Evolutionary conservation across 257 asterid species (phyloP).

Genomic region (Scutellaria baicalensis): DNA sequence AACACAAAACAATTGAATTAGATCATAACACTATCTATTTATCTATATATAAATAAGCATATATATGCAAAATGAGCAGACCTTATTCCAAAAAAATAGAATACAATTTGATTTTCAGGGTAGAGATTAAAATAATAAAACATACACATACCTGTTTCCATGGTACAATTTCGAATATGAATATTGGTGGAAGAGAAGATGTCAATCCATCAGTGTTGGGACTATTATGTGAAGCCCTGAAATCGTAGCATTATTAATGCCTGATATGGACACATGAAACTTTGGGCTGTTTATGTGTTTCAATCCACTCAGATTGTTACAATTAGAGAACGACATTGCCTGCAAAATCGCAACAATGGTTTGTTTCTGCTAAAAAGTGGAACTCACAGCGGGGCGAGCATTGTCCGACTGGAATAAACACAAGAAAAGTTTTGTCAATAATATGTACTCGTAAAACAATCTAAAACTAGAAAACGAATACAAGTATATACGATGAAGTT

Average conservation of each 20-base stretch:
- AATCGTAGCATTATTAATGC: conserved; percentile 11
- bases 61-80: background rate
- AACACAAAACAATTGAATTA: background rate
- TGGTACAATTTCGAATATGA: conserved; percentile 15
- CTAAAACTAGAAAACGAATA: too few relatives aligned
- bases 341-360: too few relatives aligned
- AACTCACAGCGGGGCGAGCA: conserved; percentile 5
- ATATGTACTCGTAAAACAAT: too few relatives aligned
- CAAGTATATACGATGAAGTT: background rate
- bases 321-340: conserved; percentile 25
- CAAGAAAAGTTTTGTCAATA: background rate
- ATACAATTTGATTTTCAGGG: too few relatives aligned
- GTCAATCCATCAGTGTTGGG: conserved; percentile 54
- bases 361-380: too few relatives aligned
- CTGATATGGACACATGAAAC: conserved; percentile 21
- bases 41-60: too few relatives aligned
- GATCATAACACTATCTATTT: too few relatives aligned
- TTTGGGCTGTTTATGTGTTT: conserved; percentile 29
- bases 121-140: too few relatives aligned
- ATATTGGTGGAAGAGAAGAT: conserved; percentile 13
- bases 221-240: conserved; percentile 21
- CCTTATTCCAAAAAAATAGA: conserved; percentile 60
- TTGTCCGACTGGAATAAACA: background rate
- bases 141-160: conserved; percentile 21
- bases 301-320: conserved; percentile 29